Percentiles rank a stretch among this genome's conserved stretches.
These are phyloP conservation scores for Cylindrotheca closterium DNA, from an alignment of 108 stramenopile genomes.

Conservation along the genomic window DNA sequence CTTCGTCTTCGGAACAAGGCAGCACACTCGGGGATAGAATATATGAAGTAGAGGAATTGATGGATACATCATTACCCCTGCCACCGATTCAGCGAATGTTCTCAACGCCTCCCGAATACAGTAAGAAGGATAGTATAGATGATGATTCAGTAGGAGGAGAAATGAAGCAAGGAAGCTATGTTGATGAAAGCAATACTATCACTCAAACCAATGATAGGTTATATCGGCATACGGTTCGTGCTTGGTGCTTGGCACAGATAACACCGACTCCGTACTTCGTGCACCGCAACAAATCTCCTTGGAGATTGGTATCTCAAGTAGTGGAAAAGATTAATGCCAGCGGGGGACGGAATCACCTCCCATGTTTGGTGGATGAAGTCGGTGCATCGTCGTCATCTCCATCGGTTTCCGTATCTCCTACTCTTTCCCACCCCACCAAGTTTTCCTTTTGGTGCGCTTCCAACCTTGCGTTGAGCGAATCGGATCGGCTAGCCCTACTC, in stretches of 20 bases:
- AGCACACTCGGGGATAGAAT: no score
- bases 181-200: no score
- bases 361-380: slow-evolving; percentile 23
- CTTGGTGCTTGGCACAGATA: slow-evolving; percentile 23
- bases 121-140: background rate
- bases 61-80: slow-evolving; percentile 5
- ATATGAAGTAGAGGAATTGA: slow-evolving; percentile 24
- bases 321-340: slow-evolving; percentile 31
- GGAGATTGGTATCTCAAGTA: slow-evolving; percentile 53
- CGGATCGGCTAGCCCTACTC: slow-evolving; percentile 58
- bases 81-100: slow-evolving; percentile 8
- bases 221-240: background rate
- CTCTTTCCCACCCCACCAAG: slow-evolving; percentile 8
- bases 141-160: no score
- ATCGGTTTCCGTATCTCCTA: no score
- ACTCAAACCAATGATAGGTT: background rate
- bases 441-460: slow-evolving; percentile 82
- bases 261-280: slow-evolving; percentile 42
- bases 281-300: slow-evolving; percentile 53
- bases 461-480: slow-evolving; percentile 63
- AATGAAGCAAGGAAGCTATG: no score
- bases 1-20: no score
- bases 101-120: background rate
- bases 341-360: slow-evolving; percentile 38
- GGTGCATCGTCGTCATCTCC: background rate